Base-by-base conservation (phyloP, 1,139 yeast genomes). In the Geotrichum restrictum region DNA sequence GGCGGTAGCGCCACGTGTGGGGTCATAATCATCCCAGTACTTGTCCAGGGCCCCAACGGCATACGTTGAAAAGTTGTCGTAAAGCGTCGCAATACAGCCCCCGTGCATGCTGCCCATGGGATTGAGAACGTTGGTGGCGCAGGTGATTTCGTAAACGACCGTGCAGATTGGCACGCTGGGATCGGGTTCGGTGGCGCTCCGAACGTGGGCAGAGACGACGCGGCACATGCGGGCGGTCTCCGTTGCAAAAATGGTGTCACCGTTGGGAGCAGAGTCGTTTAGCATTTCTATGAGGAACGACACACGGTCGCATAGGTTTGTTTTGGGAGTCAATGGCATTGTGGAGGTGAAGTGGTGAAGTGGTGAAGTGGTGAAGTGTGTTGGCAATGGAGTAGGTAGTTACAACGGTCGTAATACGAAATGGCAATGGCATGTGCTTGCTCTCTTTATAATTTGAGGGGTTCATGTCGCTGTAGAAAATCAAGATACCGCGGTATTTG, bases 41-140 rank as follows among this genome's bases (percentile, higher is more conserved):
- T 47, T 54, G 18, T 60, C 60, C 43, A 65, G 64, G 1, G 60
- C 66, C 5, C 62, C 58, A 5, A 61, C 49, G 1, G 67, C 60
- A 45, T 64, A 57, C 21, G 62, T 57, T 8, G 66, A 60, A 40
- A 57, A 54, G 37, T 59, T 53, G 51, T 69, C 68, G 21, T 66
- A 56, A 13, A 68, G 47, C 3, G 72, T 65, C 14, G 69, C 64
- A n/a, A 62, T 57, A 41, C 66, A 65, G 3, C 72, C 72, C 34
- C 72, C 72, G 56, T 69, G 72, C 29, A 67, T 66, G 22, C 32
- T 33, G 18, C 50, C 50, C 49, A 45, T 40, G 11, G 53, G 49
- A 24, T 50, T 45, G 21, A 50, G 37, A 14, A 34, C 36, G 36
- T 29, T 31, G 19, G 21, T n/a, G 16, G 34, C 29, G 18, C 46